Evolutionary conservation across 805 yeast genomes (phyloP).

Genomic region (Wickerhamiella slavikovae): DNA sequence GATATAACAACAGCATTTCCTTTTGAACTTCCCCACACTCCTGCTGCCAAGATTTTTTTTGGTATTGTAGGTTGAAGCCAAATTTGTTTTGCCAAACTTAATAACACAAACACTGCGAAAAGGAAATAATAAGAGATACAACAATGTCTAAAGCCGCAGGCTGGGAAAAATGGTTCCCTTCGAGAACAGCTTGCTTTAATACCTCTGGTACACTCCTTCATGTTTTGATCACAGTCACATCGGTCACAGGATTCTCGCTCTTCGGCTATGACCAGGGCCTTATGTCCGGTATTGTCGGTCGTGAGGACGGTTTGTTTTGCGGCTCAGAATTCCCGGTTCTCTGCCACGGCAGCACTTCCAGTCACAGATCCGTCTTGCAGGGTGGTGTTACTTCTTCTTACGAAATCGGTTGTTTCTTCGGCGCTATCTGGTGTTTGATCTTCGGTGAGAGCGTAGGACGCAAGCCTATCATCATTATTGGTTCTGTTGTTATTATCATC

Average conservation of each 20-base stretch:
- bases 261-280: slow-evolving; percentile 19
- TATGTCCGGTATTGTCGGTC: slow-evolving; percentile 21
- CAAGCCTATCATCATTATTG: slow-evolving; percentile 36
- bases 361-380: slow-evolving; percentile 37
- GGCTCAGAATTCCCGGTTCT: slow-evolving; percentile 35
- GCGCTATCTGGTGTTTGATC: slow-evolving; percentile 42
- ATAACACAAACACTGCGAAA: too few relatives aligned
- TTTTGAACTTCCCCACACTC: too few relatives aligned
- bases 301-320: slow-evolving; percentile 28
- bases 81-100: too few relatives aligned
- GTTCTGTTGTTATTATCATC: slow-evolving; percentile 33
- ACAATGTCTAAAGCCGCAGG: too few relatives aligned
- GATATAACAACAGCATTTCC: too few relatives aligned
- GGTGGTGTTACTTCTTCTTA: slow-evolving; percentile 39
- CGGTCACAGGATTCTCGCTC: slow-evolving; percentile 38
- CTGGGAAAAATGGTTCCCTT: too few relatives aligned
- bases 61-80: too few relatives aligned
- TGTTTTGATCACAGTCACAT: slow-evolving; percentile 30
- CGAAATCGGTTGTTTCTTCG: slow-evolving; percentile 58
- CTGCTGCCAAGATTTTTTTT: too few relatives aligned
- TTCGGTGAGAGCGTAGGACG: slow-evolving; percentile 48
- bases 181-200: slow-evolving; percentile 25
- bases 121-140: too few relatives aligned
- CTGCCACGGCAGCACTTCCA: not conserved
- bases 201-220: slow-evolving; percentile 33